Base-by-base conservation (phyloP, 2,329 filamentous ascomycete species). In the Fusarium globosum region DNA sequence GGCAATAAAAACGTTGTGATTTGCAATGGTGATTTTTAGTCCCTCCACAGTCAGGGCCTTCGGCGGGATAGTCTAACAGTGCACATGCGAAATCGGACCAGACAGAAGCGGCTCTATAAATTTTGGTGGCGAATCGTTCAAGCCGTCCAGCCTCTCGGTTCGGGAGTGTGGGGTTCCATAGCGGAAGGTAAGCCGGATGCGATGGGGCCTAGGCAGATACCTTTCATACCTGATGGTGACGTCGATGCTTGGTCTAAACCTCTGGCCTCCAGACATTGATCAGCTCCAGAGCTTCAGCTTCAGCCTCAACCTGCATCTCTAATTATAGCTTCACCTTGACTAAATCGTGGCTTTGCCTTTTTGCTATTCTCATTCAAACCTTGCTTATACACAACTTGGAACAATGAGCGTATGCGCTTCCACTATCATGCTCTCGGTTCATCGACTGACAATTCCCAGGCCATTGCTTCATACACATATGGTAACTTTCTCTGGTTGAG, bases 401-500 rank as follows among this genome's bases (percentile, higher is more conserved):
- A 69, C 41, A 45, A 77, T 77, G 75, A 76, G 72, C 35, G 75
- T 77, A 68, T 21, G 69, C 74, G 9, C 15, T 21, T 20, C 21
- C 20, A 30, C 33, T 33, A 36, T n/a, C 14, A 35, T 18, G 48
- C 18, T 45, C 26, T 42, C 15, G 20, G 62, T 36, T 38, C 28
- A 63, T n/a, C 43, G 23, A 59, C 58, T 71, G 45, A 61, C 66
- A 45, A 21, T 42, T 43, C 16, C 28, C 61, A 89, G 87, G 83
- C 86, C 64, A 81, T 88, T 72, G 84, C 86, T 61, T 77, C 83
- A 20, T 89, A 87, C 79, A 86, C 83, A 75, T 85, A 87, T 79
- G 84, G 84, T 53, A 88, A 87, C 62, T 82, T 87, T 51, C 85
- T 82, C 75, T 89, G 87, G 88, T 82, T 89, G 61, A 71, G 81